Evolutionary conservation across 2,329 filamentous ascomycete genomes (phyloP).

Genomic region (Aphanocladium album): DNA sequence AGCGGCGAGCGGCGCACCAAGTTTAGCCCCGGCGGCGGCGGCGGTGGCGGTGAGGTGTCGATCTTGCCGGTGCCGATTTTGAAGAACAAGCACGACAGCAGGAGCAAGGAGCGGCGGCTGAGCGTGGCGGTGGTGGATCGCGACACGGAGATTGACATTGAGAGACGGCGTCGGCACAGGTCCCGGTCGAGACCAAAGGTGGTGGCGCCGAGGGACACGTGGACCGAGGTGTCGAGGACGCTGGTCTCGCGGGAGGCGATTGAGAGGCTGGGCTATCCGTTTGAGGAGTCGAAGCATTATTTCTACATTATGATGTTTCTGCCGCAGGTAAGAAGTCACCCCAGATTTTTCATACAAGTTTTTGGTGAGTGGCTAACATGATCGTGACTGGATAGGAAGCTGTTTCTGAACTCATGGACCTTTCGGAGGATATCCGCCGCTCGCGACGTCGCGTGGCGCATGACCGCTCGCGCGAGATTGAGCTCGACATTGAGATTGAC

Average conservation of each 20-base stretch:
- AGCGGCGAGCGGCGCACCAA: constrained; percentile 71
- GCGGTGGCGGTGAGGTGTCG: constrained; percentile 12
- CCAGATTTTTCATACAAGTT: too few relatives aligned
- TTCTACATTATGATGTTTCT: constrained; percentile 94
- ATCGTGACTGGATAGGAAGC: background rate
- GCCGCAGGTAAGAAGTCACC: constrained; percentile 62
- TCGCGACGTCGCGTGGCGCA: background rate
- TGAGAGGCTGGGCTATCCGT: constrained; percentile 77
- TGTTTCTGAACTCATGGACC: constrained; percentile 1
- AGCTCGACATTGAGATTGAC: constrained; percentile 13
- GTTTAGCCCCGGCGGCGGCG: constrained; percentile 65
- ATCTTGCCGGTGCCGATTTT: constrained; percentile 22
- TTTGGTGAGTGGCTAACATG: too few relatives aligned
- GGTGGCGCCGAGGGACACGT: constrained; percentile 62
- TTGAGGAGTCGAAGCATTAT: constrained; percentile 82
- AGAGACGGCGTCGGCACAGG: constrained; percentile 48
- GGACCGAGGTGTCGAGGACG: constrained; percentile 97
- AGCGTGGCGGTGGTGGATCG: constrained; percentile 44
- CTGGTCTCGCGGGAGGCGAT: constrained; percentile 83
- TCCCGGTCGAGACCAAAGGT: constrained; percentile 32
- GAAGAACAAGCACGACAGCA: constrained; percentile 26
- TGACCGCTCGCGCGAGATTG: background rate
- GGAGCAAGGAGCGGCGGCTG: constrained; percentile 32
- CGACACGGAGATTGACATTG: constrained; percentile 47
- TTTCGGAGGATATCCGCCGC: constrained; percentile 2